Evolutionary conservation across 2,329 filamentous ascomycete genomes (phyloP).

Genomic region (Botrytis tulipae): DNA sequence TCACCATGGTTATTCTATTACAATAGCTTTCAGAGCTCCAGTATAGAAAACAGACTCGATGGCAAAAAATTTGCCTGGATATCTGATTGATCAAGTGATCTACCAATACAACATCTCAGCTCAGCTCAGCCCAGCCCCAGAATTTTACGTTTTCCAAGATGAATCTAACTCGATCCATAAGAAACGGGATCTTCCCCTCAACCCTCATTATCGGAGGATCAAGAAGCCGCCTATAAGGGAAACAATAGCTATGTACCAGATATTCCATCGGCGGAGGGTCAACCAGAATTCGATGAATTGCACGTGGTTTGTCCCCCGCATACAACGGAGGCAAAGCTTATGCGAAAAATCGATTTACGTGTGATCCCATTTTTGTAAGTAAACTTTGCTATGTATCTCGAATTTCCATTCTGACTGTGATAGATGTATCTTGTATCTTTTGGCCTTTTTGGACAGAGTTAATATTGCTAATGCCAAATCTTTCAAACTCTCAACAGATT

Average conservation of each 20-base stretch:
- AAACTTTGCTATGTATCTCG: too few species aligned
- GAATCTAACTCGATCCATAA: slow-evolving; percentile 1
- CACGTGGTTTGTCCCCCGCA: slow-evolving; percentile 37
- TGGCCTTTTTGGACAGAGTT: slow-evolving; percentile 69
- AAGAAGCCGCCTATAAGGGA: slow-evolving; percentile 29
- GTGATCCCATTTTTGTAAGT: slow-evolving; percentile 66
- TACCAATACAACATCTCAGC: background rate
- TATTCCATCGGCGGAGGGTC: slow-evolving; percentile 2
- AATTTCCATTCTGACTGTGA: background rate
- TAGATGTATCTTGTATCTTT: slow-evolving; percentile 61
- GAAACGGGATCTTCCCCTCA: slow-evolving; percentile 8
- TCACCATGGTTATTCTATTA: background rate
- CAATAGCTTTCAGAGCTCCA: background rate
- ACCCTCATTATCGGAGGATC: slow-evolving; percentile 17
- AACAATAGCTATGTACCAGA: slow-evolving; percentile 34
- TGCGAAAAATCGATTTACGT: slow-evolving; percentile 68
- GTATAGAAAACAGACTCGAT: background rate
- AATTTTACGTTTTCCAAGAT: background rate
- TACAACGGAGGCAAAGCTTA: slow-evolving; percentile 57
- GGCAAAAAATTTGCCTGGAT: background rate
- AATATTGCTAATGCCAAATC: slow-evolving; percentile 77
- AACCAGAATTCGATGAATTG: slow-evolving; percentile 32
- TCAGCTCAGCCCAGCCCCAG: background rate
- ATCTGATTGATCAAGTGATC: slow-evolving; percentile 6
- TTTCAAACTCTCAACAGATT: slow-evolving; percentile 62